phyloP scores from a whole-genome alignment of 1,284 basidiomycete species.

The Porodaedalea pini region DNA sequence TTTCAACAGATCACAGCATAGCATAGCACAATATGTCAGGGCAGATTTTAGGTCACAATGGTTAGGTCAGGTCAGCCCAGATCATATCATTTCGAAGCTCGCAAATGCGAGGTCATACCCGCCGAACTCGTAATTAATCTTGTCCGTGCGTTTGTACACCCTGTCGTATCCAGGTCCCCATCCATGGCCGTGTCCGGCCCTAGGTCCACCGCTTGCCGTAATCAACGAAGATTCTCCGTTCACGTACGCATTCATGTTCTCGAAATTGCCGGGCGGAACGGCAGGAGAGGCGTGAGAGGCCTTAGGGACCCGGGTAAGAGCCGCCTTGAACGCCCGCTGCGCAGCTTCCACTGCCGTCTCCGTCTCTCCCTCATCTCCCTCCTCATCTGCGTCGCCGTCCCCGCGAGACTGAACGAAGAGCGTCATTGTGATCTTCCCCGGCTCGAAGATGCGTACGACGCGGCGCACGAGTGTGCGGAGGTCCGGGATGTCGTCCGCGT shows the following conservation, averaged over 20 bases:
- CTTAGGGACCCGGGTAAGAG: constrained; percentile 38
- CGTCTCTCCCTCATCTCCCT: constrained; percentile 49
- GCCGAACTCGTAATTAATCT: constrained; percentile 97
- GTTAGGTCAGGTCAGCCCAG: background rate
- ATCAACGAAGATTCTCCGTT: constrained; percentile 5
- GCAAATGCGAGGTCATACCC: constrained; percentile 94
- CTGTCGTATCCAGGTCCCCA: constrained; percentile 1
- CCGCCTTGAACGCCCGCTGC: constrained; percentile 64
- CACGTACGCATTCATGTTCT: too few species aligned
- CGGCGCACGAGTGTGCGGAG: constrained; percentile 79
- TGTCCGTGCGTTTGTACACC: constrained; percentile 78
- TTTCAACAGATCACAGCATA: background rate
- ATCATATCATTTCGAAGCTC: constrained; percentile 66
- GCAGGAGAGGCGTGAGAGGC: background rate
- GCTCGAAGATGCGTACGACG: constrained; percentile 91
- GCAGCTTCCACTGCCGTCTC: constrained; percentile 60
- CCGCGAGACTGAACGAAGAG: constrained; percentile 82
- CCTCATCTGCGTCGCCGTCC: constrained; percentile 35
- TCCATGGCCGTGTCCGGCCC: constrained; percentile 19
- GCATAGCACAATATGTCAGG: background rate
- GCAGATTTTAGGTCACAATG: background rate
- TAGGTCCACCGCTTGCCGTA: constrained; percentile 19
- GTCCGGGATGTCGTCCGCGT: constrained; percentile 56
- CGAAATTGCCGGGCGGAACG: background rate
- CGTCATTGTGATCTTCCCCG: constrained; percentile 83